Base-by-base conservation (phyloP, 2,329 filamentous ascomycete genomes). In the Camptophora hylomeconis region DNA sequence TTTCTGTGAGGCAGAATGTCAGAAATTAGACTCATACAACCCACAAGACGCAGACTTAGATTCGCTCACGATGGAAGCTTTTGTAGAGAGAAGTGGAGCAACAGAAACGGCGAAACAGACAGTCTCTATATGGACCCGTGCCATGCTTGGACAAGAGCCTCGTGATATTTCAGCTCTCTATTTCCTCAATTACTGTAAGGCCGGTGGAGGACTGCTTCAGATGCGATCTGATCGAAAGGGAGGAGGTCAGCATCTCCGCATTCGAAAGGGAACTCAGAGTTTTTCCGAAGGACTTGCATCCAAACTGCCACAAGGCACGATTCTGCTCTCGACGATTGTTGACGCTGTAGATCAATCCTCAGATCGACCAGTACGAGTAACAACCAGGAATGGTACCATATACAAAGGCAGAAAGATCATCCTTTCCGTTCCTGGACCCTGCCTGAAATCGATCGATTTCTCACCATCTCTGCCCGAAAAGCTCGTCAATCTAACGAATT, bases 181-280 rank as follows among this genome's bases (percentile, higher is more conserved):
- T 41, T 69, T 73, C 39, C 51, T 74, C 13, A 55, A 68, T 40
- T 71, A 73, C 48, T 65, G 61, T 53, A 63, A 60, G 38, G 58
- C 55, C 7, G 63, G 64, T 3, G 60, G 60, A 4, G 69, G 70
- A 0, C 48, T 72, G 3, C 33, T 65, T 33, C 51, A 58, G 24
- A 66, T 72, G 57, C 53, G 63, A 0, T 67, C 65, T 1, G 68
- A 72, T 39, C 42, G 51, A 13, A 61, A 65, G 32, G 41, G 57
- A 22, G 69, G 69, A 4, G 69, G 61, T 0, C 65, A 72, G 38
- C 57, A 67, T 39, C 51, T 72, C 5, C 54, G 66, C 2, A 41
- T 66, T 11, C 52, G 54, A 2, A 48, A 61, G 31, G 67, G 67
- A 2, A 65, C 57, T 1, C 59, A 65, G 36, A 37, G 46, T 0